Conservation (phyloP, 208 protist species). For the Angomonas desouzai region DNA sequence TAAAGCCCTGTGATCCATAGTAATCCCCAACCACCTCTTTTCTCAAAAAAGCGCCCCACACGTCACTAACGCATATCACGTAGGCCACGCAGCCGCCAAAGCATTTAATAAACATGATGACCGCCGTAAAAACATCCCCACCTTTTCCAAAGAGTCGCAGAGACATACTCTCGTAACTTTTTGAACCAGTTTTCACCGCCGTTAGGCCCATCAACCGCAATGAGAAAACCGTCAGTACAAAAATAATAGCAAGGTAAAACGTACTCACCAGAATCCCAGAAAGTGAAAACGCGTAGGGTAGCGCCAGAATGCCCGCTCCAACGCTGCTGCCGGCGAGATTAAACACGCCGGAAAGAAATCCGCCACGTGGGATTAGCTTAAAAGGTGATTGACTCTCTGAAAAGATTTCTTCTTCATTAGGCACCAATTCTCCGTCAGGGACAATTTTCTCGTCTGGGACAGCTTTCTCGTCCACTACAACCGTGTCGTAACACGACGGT, state of each 20-base stretch:
- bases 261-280: slow-evolving; percentile 63
- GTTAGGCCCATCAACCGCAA: slow-evolving; percentile 44
- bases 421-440: background rate
- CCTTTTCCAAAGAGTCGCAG: slow-evolving; percentile 43
- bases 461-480: no score
- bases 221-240: slow-evolving; percentile 66
- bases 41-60: slow-evolving; percentile 44
- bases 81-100: slow-evolving; percentile 74
- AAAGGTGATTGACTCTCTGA: background rate
- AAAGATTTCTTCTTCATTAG: background rate
- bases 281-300: slow-evolving; percentile 55
- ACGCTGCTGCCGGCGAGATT: slow-evolving; percentile 66
- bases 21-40: slow-evolving; percentile 30
- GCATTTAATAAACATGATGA: slow-evolving; percentile 75
- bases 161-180: slow-evolving; percentile 61
- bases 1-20: slow-evolving; percentile 24
- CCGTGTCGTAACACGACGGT: no score
- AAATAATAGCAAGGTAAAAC: slow-evolving; percentile 55
- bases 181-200: slow-evolving; percentile 43
- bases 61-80: slow-evolving; percentile 54
- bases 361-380: slow-evolving; percentile 35
- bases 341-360: slow-evolving; percentile 50
- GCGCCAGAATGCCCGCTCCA: slow-evolving; percentile 60
- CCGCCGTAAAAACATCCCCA: slow-evolving; percentile 49
- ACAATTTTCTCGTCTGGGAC: no score